Base-by-base conservation (phyloP, 2,329 filamentous ascomycete genomes). In the Colletotrichum orbiculare region DNA sequence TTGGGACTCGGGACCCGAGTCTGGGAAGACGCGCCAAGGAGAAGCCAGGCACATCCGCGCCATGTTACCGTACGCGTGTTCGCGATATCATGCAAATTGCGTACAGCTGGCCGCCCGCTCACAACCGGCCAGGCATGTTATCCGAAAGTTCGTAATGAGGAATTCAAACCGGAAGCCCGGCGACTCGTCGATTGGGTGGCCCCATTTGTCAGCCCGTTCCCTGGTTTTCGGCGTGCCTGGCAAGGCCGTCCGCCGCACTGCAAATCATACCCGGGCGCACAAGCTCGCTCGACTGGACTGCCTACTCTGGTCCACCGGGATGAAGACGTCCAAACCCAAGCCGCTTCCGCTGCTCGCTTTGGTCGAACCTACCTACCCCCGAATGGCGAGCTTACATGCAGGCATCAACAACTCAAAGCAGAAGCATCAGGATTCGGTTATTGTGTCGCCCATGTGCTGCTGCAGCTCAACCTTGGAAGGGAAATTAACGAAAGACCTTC, bases 381-480 rank as follows among this genome's bases (percentile, higher is more conserved):
- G 25, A 38, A 39, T 42, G 52, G 39, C 15, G 39, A 7, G 58
- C 58, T 57, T 39, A 52, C 41, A 53, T 53, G 52, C 58, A 56
- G 58, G 47, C 52, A 43, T 37, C 41, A 8, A 42, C n/a, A 33
- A 38, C 52, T 47, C 15, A 52, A 62, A 53, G 48, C 25, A 56
- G 58, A 42, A 65, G 41, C 62, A 57, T 43, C 62, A 62, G 58
- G 47, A 62, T 62, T 56, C 52, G 46, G 57, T 4, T 57, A 46
- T 53, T 57, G 52, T 62, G n/a, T 54, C 48, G 55, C 47, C 55
- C 49, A 52, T 63, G 47, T 62, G 58, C 47, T 62, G 62, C 62
- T 65, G 62, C 62, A 62, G 60, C 58, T 53, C 52, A 48, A 65
- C 62, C 62, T 65, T 62, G 62, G 58, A 65, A 62, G 58, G 62